Evolutionary conservation across 2,329 filamentous ascomycete species (phyloP).

Genomic region (Claviceps pusilla): DNA sequence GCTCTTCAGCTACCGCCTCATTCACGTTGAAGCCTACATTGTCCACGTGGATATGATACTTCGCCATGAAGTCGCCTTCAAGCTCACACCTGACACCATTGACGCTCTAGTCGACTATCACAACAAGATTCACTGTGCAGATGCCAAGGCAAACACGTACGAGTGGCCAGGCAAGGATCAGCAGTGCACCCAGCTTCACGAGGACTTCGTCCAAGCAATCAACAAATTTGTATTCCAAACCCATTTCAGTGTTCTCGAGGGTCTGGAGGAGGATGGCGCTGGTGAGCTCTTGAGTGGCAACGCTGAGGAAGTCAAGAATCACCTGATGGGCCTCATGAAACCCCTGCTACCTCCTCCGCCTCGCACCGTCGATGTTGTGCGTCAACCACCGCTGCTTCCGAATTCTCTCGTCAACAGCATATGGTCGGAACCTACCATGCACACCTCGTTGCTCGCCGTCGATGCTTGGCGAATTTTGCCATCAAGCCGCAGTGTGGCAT

Average conservation of each 20-base stretch:
- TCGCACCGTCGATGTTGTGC: slow-evolving; percentile 75
- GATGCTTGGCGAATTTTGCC: slow-evolving; percentile 85
- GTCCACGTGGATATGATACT: slow-evolving; percentile 99
- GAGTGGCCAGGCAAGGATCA: slow-evolving; percentile 94
- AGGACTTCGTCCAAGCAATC: slow-evolving; percentile 88
- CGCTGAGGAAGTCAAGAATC: slow-evolving; percentile 83
- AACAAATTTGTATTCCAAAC: slow-evolving; percentile 96
- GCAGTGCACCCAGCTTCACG: slow-evolving; percentile 92
- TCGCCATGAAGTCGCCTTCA: slow-evolving; percentile 94
- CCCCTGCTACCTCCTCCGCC: slow-evolving; percentile 76
- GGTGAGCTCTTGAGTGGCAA: slow-evolving; percentile 85
- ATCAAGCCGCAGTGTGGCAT: slow-evolving; percentile 69
- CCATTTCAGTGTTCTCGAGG: slow-evolving; percentile 76
- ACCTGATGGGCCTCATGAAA: slow-evolving; percentile 72
- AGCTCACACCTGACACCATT: slow-evolving; percentile 89
- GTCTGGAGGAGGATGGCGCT: slow-evolving; percentile 87
- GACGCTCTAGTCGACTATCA: slow-evolving; percentile 88
- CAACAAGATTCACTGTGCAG: slow-evolving; percentile 84
- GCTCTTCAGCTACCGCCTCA: slow-evolving; percentile 80
- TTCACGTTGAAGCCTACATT: slow-evolving; percentile 92
- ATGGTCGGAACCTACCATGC: slow-evolving; percentile 61
- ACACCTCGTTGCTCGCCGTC: slow-evolving; percentile 52
- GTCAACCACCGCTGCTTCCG: slow-evolving; percentile 70
- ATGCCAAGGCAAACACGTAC: slow-evolving; percentile 78
- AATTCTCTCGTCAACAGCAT: slow-evolving; percentile 65